Base-by-base conservation (phyloP, 2,329 filamentous ascomycete species). In the Pseudogymnoascus pannorum region DNA sequence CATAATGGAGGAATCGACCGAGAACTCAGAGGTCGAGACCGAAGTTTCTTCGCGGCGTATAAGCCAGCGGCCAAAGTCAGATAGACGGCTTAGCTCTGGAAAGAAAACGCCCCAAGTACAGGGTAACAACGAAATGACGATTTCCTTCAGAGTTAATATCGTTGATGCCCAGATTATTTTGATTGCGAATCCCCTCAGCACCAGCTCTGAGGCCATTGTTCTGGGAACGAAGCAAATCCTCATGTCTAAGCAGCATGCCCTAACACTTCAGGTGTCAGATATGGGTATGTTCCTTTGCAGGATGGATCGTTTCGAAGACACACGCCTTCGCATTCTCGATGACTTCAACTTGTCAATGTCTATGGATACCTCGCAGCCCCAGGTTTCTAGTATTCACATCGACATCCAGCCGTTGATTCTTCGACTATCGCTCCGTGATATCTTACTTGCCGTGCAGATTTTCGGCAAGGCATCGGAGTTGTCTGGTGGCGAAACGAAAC, bases 201-300 rank as follows among this genome's bases (percentile, higher is more conserved):
- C 88, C 14, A 95, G 87, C 71, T 97, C 94, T 0, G 95, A 99
- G 72, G 94, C 94, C 2, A 95, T 99, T 68, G 95, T 99, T 0
- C 80, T 99, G 22, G 91, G 92, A 57, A 96, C 92, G 2, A 96
- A 97, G 72, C 92, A 99, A 72, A 86, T 97, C 11, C 81, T 97
- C 1, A 81, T 97, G 9, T 96, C 93, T 1, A 89, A 96, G 69
- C 95, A 99, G 73, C 91, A 97, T 76, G 91, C 93, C 7, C 82
- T 95, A 67, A 97, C 94, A 0, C 82, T 99, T 71, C 93, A 99
- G 71, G 86, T 99, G 2, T 92, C 91, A 6, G 87, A 97, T 70
- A 84, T 97, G 60, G 94, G 94, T 68, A 99, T 99, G 94, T 99
- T 97, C 73, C 75, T 99, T 31, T 99, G 95, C 72, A 89, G 94